phyloP scores from a whole-genome alignment of 2,329 filamentous ascomycete genomes.

The Paecilomyces sp. region DNA sequence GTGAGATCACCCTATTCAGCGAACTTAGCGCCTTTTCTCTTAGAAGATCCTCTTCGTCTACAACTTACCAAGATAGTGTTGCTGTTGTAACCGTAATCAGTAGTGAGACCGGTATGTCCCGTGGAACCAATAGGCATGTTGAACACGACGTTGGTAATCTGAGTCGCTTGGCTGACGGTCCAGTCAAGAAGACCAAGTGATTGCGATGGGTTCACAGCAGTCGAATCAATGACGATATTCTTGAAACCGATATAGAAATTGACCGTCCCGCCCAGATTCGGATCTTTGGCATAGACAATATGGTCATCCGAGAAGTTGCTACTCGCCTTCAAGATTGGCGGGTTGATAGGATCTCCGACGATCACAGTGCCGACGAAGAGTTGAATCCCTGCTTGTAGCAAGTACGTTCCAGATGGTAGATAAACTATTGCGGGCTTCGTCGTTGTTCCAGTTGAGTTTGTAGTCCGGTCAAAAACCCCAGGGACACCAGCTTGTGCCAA shows the following conservation, averaged over 20 bases:
- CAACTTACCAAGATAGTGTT: constrained; percentile 4
- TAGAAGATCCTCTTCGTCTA: not conserved
- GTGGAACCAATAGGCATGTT: constrained; percentile 22
- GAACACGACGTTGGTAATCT: constrained; percentile 24
- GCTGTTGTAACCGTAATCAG: constrained; percentile 8
- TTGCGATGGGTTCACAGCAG: constrained; percentile 10
- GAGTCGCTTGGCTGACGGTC: constrained; percentile 26
- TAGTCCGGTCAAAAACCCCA: constrained; percentile 16
- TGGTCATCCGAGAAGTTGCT: constrained; percentile 17
- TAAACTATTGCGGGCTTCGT: constrained; percentile 21
- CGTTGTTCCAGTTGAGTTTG: constrained; percentile 21
- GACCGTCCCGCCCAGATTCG: constrained; percentile 12
- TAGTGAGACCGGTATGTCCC: constrained; percentile 18
- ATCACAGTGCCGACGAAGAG: constrained; percentile 23
- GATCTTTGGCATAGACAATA: constrained; percentile 20
- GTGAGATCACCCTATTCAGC: constrained; percentile 3
- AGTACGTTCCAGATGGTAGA: constrained; percentile 20
- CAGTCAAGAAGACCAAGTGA: constrained; percentile 24
- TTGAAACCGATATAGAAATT: constrained; percentile 26
- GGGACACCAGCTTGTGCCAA: constrained; percentile 13
- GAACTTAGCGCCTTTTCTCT: not conserved
- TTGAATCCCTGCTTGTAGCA: constrained; percentile 15
- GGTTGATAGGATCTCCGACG: constrained; percentile 23
- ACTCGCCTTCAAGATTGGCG: constrained; percentile 19
- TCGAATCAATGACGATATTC: constrained; percentile 25